A percentile compares a stretch with the other conserved stretches of the same genome.
Evolutionary conservation across 192 early-diverging fungal species (phyloP).

Genomic region (Geranomyces variabilis): DNA sequence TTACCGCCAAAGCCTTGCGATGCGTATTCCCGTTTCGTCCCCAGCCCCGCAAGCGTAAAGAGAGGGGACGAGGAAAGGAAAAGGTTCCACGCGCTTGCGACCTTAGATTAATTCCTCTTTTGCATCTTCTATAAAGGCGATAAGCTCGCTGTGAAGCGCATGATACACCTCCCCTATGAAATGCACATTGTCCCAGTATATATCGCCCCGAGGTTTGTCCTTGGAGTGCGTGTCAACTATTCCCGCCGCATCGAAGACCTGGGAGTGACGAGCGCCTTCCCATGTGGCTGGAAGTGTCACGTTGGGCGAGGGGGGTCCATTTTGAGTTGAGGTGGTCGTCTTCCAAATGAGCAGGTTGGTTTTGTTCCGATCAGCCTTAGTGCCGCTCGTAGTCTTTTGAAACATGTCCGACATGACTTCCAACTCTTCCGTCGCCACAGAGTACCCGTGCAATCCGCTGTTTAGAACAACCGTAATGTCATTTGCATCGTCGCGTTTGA

Average conservation of each 20-base stretch:
- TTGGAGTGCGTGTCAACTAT: neutral
- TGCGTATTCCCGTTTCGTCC: no score
- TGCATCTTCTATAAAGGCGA: no score
- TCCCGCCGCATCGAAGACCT: neutral
- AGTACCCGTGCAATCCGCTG: neutral
- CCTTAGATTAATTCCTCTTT: no score
- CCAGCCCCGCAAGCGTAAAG: no score
- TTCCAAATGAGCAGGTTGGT: neutral
- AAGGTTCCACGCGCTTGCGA: no score
- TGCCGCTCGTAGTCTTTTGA: neutral
- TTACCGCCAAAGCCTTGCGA: no score
- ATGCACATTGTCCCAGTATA: neutral
- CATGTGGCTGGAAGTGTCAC: neutral
- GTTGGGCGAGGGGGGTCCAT: neutral
- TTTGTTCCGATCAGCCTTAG: neutral
- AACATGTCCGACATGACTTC: neutral
- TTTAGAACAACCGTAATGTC: slow-evolving; percentile 1
- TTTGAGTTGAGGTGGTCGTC: neutral
- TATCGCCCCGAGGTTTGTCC: neutral
- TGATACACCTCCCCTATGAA: neutral
- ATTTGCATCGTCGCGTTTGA: neutral
- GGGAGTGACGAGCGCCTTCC: neutral
- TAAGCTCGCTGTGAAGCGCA: no score
- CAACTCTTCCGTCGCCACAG: neutral
- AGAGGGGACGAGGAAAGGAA: no score